Evolutionary conservation across 345 rosid species (phyloP), one percentile per base, ranked within the genome.

Genomic region (Gossypium australe): DNA sequence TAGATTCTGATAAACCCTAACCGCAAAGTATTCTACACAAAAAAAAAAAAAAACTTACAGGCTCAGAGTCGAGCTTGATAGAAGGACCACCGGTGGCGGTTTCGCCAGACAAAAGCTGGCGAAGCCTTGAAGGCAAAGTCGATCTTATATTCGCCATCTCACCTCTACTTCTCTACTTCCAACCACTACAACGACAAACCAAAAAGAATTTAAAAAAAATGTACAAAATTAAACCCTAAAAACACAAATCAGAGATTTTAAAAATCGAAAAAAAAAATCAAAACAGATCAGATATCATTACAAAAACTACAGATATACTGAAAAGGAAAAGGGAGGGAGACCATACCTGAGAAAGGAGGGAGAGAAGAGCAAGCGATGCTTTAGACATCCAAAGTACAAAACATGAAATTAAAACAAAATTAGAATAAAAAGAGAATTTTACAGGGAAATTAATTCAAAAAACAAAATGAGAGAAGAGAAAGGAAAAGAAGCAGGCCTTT

Each of bases 91-190:
- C 92, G 68, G 85, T 78, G 43, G 91, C 78, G 47, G 89, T 90
- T 74, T 94, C 98, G 16, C 97, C 98, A 71, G 95, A 88, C 58
- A 94, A 79, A 70, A 92, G 97, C 84, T 88, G 97, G 74, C 97
- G 89, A 70, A 92, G 85, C 81, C 98, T 86, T 41, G 95, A 89
- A 72, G 97, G 98, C 87, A 94, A 83, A 85, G 88, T 89, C 85
- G 97, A 87, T 85, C 98, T 87, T 81, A 84, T 80, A 73, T 90
- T 78, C 70, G 95, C 86, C 98, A 92, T 92, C 85, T 76, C 84
- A 74, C 75, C 79, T 73, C 84, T 80, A 70, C 86, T 75, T 82
- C 78, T 72, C 85, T 77, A 80, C 80, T 86, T 68, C 75, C 82
- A 78, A 80, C 70, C 79, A 73, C 87, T 77, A 72, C 72, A 74